Conservation (phyloP, 192 early-diverging fungal species). For the Mortierella alpina region DNA sequence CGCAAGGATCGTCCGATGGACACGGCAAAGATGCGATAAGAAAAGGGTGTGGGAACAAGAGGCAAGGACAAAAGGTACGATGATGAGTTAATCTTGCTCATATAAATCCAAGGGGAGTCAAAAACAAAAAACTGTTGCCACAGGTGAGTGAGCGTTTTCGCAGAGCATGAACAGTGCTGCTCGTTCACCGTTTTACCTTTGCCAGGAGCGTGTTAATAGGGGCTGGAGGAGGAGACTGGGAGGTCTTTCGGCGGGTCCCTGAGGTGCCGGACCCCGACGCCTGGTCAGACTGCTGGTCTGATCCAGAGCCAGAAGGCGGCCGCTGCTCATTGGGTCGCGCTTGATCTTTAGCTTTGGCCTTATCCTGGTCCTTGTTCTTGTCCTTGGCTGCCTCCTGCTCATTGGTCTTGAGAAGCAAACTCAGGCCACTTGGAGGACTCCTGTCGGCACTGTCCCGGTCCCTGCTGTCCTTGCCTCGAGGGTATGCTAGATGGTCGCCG, state of each 20-base stretch:
- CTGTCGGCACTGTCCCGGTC: constrained; percentile 13
- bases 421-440: constrained; percentile 48
- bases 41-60: not conserved
- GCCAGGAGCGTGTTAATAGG: constrained; percentile 17
- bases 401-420: constrained; percentile 43
- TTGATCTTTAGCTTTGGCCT: not conserved
- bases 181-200: not conserved
- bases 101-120: no score
- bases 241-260: constrained; percentile 1
- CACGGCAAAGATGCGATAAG: not conserved
- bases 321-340: not conserved
- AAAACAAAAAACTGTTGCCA: no score
- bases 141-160: not conserved
- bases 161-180: not conserved
- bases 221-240: constrained; percentile 28
- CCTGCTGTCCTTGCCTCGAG: constrained; percentile 12
- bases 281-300: not conserved
- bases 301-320: not conserved
- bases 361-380: constrained; percentile 1
- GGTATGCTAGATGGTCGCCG: constrained; percentile 2
- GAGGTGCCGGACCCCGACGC: not conserved
- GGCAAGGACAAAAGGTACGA: not conserved
- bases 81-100: not conserved
- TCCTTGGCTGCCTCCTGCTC: constrained; percentile 20
- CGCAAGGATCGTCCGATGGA: not conserved